phyloP scores from a whole-genome alignment of 2,329 filamentous ascomycete species.

The Fusarium subtropicale region DNA sequence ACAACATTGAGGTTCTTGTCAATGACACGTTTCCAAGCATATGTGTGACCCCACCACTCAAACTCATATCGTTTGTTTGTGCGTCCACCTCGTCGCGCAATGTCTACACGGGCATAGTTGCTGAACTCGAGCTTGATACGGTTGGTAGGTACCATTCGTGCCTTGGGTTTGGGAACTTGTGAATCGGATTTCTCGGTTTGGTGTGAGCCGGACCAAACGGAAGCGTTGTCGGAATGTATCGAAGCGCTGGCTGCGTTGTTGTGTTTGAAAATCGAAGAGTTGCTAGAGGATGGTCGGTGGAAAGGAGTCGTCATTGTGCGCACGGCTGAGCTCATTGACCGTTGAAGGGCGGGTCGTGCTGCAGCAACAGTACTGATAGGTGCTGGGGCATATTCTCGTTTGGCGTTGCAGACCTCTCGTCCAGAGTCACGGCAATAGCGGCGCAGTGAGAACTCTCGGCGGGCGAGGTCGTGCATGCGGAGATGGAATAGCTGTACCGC shows the following conservation, averaged over 20 bases:
- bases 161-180: slow-evolving; percentile 50
- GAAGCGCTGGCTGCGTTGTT: slow-evolving; percentile 28
- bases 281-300: slow-evolving; percentile 45
- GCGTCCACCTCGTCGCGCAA: slow-evolving; percentile 74
- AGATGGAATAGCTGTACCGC: slow-evolving; percentile 88
- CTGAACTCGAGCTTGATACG: slow-evolving; percentile 93
- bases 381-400: slow-evolving; percentile 68
- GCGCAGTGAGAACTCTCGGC: slow-evolving; percentile 88
- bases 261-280: slow-evolving; percentile 42
- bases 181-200: slow-evolving; percentile 32
- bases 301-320: slow-evolving; percentile 57
- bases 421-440: slow-evolving; percentile 94
- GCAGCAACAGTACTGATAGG: slow-evolving; percentile 41
- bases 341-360: slow-evolving; percentile 60
- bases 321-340: slow-evolving; percentile 59
- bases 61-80: slow-evolving; percentile 85
- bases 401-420: slow-evolving; percentile 89
- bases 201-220: slow-evolving; percentile 45
- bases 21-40: slow-evolving; percentile 84
- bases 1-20: slow-evolving; percentile 75
- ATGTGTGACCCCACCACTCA: slow-evolving; percentile 90
- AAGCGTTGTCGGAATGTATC: slow-evolving; percentile 39
- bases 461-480: slow-evolving; percentile 90
- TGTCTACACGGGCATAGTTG: slow-evolving; percentile 93
- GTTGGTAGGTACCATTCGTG: slow-evolving; percentile 70